Conservation (phyloP, 305 asterid genomes). For the Lippia alba region DNA sequence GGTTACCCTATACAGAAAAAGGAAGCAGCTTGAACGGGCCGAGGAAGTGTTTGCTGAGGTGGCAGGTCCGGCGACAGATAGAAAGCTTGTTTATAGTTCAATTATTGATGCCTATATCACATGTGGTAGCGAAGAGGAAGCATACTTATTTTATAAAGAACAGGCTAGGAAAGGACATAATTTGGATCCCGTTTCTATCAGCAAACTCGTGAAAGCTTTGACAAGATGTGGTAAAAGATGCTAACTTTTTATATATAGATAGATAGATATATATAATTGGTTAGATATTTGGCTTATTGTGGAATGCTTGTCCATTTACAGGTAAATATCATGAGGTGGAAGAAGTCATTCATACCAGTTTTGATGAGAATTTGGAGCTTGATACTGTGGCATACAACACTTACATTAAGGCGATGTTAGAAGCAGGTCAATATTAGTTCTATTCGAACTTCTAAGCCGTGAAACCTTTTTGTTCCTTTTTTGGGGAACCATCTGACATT, state of each 20-base stretch:
- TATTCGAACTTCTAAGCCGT: not conserved
- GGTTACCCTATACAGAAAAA: slow-evolving; percentile 70
- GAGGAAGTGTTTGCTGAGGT: slow-evolving; percentile 57
- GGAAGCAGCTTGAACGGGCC: slow-evolving; percentile 62
- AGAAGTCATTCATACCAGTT: slow-evolving; percentile 61
- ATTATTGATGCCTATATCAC: slow-evolving; percentile 69
- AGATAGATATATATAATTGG: not conserved
- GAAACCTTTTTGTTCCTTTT: slow-evolving; percentile 23
- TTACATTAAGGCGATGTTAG: slow-evolving; percentile 85
- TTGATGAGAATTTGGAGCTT: slow-evolving; percentile 67
- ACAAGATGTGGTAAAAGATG: slow-evolving; percentile 61
- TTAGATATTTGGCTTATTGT: slow-evolving; percentile 17
- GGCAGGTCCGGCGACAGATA: slow-evolving; percentile 45
- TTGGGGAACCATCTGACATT: slow-evolving; percentile 27
- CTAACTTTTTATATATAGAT: slow-evolving; percentile 18
- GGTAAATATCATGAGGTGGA: slow-evolving; percentile 69
- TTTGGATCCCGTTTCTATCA: slow-evolving; percentile 78
- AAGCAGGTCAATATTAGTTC: slow-evolving; percentile 64
- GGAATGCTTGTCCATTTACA: slow-evolving; percentile 40
- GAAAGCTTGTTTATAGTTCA: slow-evolving; percentile 50
- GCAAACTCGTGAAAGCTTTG: slow-evolving; percentile 88
- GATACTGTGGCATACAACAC: slow-evolving; percentile 95
- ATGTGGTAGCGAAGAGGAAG: slow-evolving; percentile 70
- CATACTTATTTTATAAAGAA: slow-evolving; percentile 72
- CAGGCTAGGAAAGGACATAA: slow-evolving; percentile 60